phyloP scores from a whole-genome alignment of 129 eudicot genomes.

The Chrysanthemum lavandulifolium region DNA sequence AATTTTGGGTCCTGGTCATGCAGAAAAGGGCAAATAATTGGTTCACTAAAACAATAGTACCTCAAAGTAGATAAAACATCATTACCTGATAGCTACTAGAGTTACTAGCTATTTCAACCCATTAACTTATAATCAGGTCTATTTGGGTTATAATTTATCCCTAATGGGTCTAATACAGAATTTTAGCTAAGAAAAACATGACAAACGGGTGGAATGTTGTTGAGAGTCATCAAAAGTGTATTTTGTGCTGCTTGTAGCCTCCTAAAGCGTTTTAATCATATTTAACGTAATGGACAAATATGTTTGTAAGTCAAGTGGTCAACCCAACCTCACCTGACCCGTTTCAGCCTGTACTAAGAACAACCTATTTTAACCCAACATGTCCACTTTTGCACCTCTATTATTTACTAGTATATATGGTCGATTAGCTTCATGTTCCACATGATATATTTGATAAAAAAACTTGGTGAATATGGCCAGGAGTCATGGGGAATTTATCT shows the following conservation, averaged over 20 bases:
- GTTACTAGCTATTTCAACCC: constrained; percentile 3
- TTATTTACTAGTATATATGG: neutral
- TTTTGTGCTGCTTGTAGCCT: neutral
- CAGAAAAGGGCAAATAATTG: constrained; percentile 18
- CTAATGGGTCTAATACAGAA: neutral
- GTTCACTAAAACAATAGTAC: neutral
- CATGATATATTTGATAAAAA: neutral
- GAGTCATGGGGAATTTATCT: neutral
- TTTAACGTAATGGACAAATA: constrained; percentile 1
- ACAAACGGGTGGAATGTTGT: no score
- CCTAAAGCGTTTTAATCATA: constrained; percentile 2
- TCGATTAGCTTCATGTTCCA: neutral
- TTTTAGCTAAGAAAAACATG: neutral
- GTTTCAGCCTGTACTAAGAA: neutral
- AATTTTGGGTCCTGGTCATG: constrained; percentile 65
- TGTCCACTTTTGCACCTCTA: neutral
- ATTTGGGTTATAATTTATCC: neutral
- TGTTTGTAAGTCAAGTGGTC: neutral
- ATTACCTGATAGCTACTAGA: neutral
- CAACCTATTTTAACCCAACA: neutral
- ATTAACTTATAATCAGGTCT: neutral
- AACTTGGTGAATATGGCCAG: neutral
- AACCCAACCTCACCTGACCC: neutral
- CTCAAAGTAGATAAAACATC: neutral
- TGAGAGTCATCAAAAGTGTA: neutral